These are phyloP conservation scores for Tripterygium wilfordii DNA, from an alignment of 177 flowering plant genomes.

Conservation along the genomic window DNA sequence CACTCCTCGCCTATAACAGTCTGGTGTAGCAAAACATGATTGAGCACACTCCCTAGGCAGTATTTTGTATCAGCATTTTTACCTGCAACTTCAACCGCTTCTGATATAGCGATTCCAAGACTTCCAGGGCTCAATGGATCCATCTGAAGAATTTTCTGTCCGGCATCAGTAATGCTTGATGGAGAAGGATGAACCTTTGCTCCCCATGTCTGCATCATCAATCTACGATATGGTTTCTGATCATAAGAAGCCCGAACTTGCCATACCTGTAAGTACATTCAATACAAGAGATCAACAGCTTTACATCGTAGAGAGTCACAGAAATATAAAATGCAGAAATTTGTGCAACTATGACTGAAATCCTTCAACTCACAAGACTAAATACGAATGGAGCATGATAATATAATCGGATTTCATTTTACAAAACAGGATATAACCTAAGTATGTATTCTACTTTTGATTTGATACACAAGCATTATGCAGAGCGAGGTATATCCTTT, in stretches of 20 bases:
- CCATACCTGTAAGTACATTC: conserved; percentile 61
- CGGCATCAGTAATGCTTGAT: conserved; percentile 63
- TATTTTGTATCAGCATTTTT: conserved; percentile 70
- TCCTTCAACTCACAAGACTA: too few relatives aligned
- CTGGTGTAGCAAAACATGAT: conserved; percentile 93
- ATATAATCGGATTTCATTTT: too few relatives aligned
- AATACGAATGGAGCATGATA: not conserved
- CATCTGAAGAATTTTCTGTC: conserved; percentile 52
- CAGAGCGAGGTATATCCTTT: too few relatives aligned
- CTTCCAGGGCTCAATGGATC: conserved; percentile 91
- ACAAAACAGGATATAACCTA: too few relatives aligned
- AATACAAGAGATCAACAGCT: not conserved
- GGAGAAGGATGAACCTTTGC: conserved; percentile 98
- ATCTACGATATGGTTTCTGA: conserved; percentile 82
- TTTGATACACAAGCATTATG: too few relatives aligned
- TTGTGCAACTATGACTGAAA: too few relatives aligned
- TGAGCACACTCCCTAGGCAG: conserved; percentile 91
- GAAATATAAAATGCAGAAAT: too few relatives aligned
- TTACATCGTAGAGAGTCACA: not conserved
- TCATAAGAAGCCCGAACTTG: conserved; percentile 97
- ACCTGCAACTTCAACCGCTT: conserved; percentile 91
- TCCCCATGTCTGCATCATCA: conserved; percentile 99
- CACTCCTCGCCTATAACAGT: conserved; percentile 96
- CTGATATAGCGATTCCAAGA: conserved; percentile 93
- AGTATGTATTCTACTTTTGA: too few relatives aligned